Evolutionary conservation across 179 eudicot species (phyloP).

Genomic region (Amaranthus tricolor): DNA sequence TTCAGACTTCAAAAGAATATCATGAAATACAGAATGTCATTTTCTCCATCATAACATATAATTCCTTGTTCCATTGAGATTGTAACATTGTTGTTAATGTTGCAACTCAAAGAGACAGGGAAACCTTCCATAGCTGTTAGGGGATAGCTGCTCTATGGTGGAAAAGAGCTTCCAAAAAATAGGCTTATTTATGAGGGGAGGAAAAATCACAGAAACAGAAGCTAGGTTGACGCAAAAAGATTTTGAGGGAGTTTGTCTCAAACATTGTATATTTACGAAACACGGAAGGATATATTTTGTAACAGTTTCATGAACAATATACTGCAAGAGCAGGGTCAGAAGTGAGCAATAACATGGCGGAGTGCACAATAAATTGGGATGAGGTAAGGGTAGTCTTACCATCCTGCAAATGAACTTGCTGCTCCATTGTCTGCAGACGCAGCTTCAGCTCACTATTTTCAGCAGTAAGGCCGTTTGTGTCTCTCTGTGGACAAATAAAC

Average conservation of each 20-base stretch:
- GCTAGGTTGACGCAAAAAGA: no score
- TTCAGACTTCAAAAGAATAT: not conserved
- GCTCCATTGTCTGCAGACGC: conserved; percentile 86
- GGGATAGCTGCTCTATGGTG: not conserved
- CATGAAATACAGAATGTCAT: no score
- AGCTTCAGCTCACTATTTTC: conserved; percentile 84
- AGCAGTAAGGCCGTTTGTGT: conserved; percentile 74
- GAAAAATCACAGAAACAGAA: not conserved
- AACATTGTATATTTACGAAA: not conserved
- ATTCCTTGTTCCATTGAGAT: no score
- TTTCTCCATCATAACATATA: no score
- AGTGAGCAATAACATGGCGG: not conserved
- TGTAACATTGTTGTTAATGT: no score
- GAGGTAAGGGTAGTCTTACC: conserved; percentile 40
- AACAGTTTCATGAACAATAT: not conserved
- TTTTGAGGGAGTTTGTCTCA: not conserved
- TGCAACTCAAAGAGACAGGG: no score
- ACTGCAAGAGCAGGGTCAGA: not conserved
- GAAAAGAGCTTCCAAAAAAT: not conserved
- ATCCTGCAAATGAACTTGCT: conserved; percentile 91
- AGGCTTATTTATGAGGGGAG: not conserved
- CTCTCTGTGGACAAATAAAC: conserved; percentile 50
- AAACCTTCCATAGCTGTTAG: not conserved
- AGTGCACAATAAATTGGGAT: not conserved
- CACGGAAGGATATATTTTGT: not conserved